phyloP scores from a whole-genome alignment of 352 stramenopile species.

The Thraustochytrium sp. region DNA sequence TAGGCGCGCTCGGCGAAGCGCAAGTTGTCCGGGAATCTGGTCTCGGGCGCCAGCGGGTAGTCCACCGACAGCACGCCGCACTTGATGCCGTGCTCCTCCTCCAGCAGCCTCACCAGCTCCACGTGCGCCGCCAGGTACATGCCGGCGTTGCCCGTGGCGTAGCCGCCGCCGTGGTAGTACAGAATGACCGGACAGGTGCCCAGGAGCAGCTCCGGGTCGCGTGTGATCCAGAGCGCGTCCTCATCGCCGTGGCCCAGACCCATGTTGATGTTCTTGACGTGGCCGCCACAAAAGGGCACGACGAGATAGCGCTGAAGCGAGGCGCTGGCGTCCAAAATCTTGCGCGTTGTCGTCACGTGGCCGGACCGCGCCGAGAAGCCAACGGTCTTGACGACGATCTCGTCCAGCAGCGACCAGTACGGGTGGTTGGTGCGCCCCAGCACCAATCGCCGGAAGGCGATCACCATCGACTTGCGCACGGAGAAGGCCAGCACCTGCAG shows the following conservation, averaged over 20 bases:
- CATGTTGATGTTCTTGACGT: slow-evolving; percentile 5
- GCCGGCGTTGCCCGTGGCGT: slow-evolving; percentile 1
- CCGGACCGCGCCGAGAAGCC: slow-evolving; percentile 5
- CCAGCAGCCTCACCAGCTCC: background rate
- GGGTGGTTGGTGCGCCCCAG: background rate
- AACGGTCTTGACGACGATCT: slow-evolving; percentile 1
- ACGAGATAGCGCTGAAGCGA: background rate
- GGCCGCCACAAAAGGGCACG: background rate
- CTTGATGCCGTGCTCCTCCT: background rate
- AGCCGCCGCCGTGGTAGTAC: slow-evolving; percentile 29
- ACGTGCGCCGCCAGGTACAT: slow-evolving; percentile 13
- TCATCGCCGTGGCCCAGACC: background rate
- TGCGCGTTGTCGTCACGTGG: slow-evolving; percentile 2
- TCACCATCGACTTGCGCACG: background rate
- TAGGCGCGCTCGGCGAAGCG: background rate
- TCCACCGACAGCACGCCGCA: slow-evolving; percentile 23
- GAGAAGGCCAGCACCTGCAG: background rate
- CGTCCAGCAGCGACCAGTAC: slow-evolving; percentile 15
- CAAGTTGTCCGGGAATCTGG: slow-evolving; percentile 11
- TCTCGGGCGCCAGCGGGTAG: slow-evolving; percentile 34
- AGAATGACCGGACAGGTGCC: background rate
- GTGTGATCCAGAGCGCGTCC: slow-evolving; percentile 28
- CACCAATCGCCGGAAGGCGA: background rate
- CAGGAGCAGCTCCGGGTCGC: background rate
- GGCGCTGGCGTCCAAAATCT: background rate